phyloP scores from a whole-genome alignment of 2,329 filamentous ascomycete genomes.

The Penicillium sp. region DNA sequence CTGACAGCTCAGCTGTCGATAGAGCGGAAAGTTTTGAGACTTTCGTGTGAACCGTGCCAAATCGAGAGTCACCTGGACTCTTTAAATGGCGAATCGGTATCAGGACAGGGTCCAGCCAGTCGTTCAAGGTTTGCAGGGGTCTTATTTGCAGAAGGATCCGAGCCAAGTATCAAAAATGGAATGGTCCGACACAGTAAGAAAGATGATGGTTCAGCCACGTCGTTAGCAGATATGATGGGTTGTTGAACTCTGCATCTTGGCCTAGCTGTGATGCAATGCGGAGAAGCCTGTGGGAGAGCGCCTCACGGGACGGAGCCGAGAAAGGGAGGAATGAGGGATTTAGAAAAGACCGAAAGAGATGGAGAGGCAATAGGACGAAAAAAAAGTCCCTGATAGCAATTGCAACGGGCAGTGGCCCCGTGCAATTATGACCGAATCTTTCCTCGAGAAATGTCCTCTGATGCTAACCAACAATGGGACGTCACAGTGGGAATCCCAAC shows the following conservation, averaged over 20 bases:
- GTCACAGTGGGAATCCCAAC: slow-evolving; percentile 24
- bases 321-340: slow-evolving; percentile 20
- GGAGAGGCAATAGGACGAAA: background rate
- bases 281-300: slow-evolving; percentile 48
- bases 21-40: slow-evolving; percentile 25
- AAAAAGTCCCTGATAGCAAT: slow-evolving; percentile 27
- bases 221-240: slow-evolving; percentile 43
- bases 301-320: slow-evolving; percentile 33
- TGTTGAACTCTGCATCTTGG: slow-evolving; percentile 51
- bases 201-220: slow-evolving; percentile 42
- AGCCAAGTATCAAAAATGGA: slow-evolving; percentile 35
- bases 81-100: slow-evolving; percentile 37
- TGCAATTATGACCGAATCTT: slow-evolving; percentile 21
- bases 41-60: slow-evolving; percentile 38
- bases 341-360: background rate
- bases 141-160: slow-evolving; percentile 36
- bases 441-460: slow-evolving; percentile 15
- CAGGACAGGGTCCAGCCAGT: slow-evolving; percentile 33
- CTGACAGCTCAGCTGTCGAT: slow-evolving; percentile 37
- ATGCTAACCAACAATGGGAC: slow-evolving; percentile 23
- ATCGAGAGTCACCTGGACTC: slow-evolving; percentile 47
- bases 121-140: slow-evolving; percentile 31
- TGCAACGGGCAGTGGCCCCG: slow-evolving; percentile 28
- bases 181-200: slow-evolving; percentile 34
- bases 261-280: slow-evolving; percentile 44